Evolutionary conservation across 2,329 filamentous ascomycete genomes (phyloP), one percentile per base, ranked within the genome.

Genomic region (Aspergillus chevalieri): DNA sequence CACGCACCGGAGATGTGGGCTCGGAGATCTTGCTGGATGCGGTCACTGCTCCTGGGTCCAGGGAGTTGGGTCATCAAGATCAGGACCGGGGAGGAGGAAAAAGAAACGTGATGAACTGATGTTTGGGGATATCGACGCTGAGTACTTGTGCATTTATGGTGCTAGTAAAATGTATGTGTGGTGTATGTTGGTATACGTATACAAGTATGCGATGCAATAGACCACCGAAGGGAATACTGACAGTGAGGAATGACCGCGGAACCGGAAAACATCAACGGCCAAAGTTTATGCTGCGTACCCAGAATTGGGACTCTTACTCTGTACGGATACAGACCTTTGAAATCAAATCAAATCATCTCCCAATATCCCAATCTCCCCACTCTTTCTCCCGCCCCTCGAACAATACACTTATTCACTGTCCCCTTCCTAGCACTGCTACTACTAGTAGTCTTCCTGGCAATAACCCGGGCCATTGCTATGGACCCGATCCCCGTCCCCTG

Each of bases 351-450:
- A 33, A 84, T 71, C 57, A 84, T 64, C 58, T 92, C 85, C 91
- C 91, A 95, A 56, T 73, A 75, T 2, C 83, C 92, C 56, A 97
- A 68, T 72, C 91, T 85, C 2, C 89, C 92, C 4, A 93, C 74
- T 30, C 75, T 83, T 69, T 90, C 83, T 1, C 93, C 93, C 1
- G 85, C 82, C 62, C 91, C 86, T 47, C 92, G 78, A 28, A 97
- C 82, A 57, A 98, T 82, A 67, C 91, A 96, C 56, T 66, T 51
- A 49, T 66, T 57, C 64, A 63, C 33, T 57, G 55, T 43, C 60
- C 58, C 45, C 68, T 64, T 42, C 46, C 51, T 53, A 52, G 53
- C 43, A 50, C 52, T 49, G 38, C 52, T 42, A 33, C 17, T 22
- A 22, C 21, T 22, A 22, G 21, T 22, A 22, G 21, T 22, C 21